Conservation (phyloP, 306 rosid species). For the Cicer arietinum region DNA sequence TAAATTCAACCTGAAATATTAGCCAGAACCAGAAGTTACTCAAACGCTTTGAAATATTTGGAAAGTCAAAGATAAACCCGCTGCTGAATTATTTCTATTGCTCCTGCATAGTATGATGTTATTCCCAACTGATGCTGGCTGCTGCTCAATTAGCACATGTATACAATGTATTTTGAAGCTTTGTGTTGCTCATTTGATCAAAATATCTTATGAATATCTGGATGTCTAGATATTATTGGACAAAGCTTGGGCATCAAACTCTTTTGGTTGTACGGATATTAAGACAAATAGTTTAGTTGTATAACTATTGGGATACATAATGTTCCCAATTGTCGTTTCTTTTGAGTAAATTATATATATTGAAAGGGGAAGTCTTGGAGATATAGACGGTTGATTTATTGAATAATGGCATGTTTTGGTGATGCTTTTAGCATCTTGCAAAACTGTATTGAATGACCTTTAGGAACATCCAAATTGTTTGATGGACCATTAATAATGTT, state of each 20-base stretch:
- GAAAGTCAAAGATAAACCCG: not conserved
- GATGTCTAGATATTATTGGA: not conserved
- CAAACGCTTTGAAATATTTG: not conserved
- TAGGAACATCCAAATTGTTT: not conserved
- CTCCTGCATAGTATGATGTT: not conserved
- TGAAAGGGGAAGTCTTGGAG: not conserved
- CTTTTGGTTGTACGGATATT: not conserved
- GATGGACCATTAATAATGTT: not conserved
- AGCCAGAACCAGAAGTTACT: not conserved
- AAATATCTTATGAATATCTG: not conserved
- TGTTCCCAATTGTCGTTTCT: constrained; percentile 3
- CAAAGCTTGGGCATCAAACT: not conserved
- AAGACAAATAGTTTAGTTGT: not conserved
- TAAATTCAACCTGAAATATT: not conserved
- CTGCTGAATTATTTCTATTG: not conserved
- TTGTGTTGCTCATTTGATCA: not conserved
- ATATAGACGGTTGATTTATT: not conserved
- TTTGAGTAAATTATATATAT: constrained; percentile 1
- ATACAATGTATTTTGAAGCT: not conserved
- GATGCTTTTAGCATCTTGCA: not conserved
- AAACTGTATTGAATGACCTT: not conserved
- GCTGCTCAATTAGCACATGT: not conserved
- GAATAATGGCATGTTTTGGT: not conserved
- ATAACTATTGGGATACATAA: not conserved
- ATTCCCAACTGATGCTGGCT: not conserved